Conservation (phyloP, 73 alveolate species). For the Diophrys sp. region DNA sequence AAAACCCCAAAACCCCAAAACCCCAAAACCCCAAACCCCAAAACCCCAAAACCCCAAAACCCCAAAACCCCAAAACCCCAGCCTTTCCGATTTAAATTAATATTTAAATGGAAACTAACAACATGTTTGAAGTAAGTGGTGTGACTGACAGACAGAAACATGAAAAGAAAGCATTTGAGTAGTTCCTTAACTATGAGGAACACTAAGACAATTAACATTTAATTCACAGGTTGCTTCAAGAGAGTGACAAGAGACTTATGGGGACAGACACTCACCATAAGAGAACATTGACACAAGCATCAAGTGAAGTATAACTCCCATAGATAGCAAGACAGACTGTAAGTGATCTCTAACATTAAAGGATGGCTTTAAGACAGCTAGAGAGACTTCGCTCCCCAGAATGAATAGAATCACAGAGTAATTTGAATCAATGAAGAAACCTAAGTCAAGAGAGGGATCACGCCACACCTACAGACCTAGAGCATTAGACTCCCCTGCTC, state of each 20-base stretch:
- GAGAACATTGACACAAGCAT: too few relatives aligned
- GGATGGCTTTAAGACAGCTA: neutral
- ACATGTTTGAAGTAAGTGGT: too few relatives aligned
- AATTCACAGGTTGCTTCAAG: neutral
- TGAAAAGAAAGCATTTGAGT: neutral
- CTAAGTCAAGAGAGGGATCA: neutral
- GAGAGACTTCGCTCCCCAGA: neutral
- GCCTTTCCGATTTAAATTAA: too few relatives aligned
- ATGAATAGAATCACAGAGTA: neutral
- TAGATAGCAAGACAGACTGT: neutral
- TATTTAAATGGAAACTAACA: too few relatives aligned
- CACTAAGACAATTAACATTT: neutral
- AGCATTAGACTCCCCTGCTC: too few relatives aligned
- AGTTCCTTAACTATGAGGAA: neutral
- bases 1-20: too few relatives aligned
- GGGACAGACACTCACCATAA: too few relatives aligned
- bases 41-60: too few relatives aligned
- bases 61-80: too few relatives aligned
- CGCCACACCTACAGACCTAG: neutral
- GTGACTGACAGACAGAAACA: too few relatives aligned
- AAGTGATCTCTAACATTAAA: neutral
- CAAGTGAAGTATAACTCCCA: neutral
- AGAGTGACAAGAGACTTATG: neutral
- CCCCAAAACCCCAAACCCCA: too few relatives aligned
- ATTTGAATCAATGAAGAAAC: neutral